Base-by-base conservation (phyloP, 805 yeast genomes). In the Sugiyamaella mastotermitis region DNA sequence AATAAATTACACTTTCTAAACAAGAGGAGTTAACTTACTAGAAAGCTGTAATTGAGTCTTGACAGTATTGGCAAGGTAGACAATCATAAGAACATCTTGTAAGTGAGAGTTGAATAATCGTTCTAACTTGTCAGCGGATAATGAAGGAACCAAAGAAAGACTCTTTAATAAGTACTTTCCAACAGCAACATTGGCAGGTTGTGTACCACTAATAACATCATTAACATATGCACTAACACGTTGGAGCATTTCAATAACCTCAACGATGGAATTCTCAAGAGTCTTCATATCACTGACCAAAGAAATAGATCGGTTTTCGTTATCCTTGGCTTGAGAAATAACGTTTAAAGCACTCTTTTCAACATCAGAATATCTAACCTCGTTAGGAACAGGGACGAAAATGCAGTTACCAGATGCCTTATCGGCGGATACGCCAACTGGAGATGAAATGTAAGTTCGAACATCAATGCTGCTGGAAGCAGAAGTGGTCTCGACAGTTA, bases 1-100 rank as follows among this genome's bases (percentile, higher is more conserved):
- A n/a, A n/a, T n/a, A n/a, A n/a, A n/a, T n/a, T n/a, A n/a, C n/a
- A n/a, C n/a, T n/a, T n/a, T n/a, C 14, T 27, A 27, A 28, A 69
- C 64, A 41, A 71, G 57, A 24, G 80, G 76, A 33, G 85, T 78
- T 53, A 84, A 71, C 58, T 83, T 77, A 33, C 86, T 78, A 53
- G 86, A 76, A 55, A 82, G 69, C 58, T 82, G 88, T 47, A 84
- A 71, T 65, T 86, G 95, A 47, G 86, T 82, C 65, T 82, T 83
- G 51, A 86, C 78, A 39, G 92, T 83, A 49, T 80, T 77, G 41
- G 94, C 80, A 61, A 86, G 71, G 57, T 80, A 83, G 57, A 83
- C 90, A 46, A 86, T 73, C 77, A 85, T 75, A 45, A 83, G 69
- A 30, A 85, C 78, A 53, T 86, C 95, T 60, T 83, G 86, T 56